phyloP scores from a whole-genome alignment of 169 alveolate species.

The Plasmodium adleri region DNA sequence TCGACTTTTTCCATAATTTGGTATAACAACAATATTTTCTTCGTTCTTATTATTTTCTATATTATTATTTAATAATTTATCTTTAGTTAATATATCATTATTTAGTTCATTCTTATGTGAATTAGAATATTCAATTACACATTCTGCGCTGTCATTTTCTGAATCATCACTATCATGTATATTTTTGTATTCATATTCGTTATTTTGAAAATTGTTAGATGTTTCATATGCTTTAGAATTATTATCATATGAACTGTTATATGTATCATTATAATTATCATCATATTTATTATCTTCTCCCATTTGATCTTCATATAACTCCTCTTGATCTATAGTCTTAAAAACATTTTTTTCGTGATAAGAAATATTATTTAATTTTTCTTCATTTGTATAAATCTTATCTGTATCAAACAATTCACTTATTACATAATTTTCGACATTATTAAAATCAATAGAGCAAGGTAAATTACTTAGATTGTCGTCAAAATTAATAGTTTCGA shows the following conservation, averaged over 20 bases:
- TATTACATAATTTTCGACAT: slow-evolving; percentile 74
- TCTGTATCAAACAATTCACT: slow-evolving; percentile 65
- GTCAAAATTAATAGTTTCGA: slow-evolving; percentile 90
- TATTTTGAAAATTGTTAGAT: not conserved
- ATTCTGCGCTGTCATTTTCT: slow-evolving; percentile 42
- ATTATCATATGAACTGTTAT: no score
- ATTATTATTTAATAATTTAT: slow-evolving; percentile 57
- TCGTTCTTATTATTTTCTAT: slow-evolving; percentile 82
- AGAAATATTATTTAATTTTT: slow-evolving; percentile 77
- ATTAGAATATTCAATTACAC: no score
- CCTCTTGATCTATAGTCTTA: slow-evolving; percentile 76
- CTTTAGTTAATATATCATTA: not conserved
- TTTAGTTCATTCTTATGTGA: no score
- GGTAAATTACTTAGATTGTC: slow-evolving; percentile 47
- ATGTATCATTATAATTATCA: no score
- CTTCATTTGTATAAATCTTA: slow-evolving; percentile 78
- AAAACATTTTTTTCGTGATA: slow-evolving; percentile 79
- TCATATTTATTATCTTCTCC: slow-evolving; percentile 29
- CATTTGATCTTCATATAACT: slow-evolving; percentile 11
- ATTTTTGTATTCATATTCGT: slow-evolving; percentile 37
- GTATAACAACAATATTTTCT: slow-evolving; percentile 88
- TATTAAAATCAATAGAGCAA: slow-evolving; percentile 71
- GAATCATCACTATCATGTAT: slow-evolving; percentile 14
- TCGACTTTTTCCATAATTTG: slow-evolving; percentile 85
- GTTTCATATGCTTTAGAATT: not conserved